Evolutionary conservation across 495 filamentous ascomycete genomes (phyloP), one percentile per base, ranked within the genome.

Genomic region (Penicilliopsis zonata): DNA sequence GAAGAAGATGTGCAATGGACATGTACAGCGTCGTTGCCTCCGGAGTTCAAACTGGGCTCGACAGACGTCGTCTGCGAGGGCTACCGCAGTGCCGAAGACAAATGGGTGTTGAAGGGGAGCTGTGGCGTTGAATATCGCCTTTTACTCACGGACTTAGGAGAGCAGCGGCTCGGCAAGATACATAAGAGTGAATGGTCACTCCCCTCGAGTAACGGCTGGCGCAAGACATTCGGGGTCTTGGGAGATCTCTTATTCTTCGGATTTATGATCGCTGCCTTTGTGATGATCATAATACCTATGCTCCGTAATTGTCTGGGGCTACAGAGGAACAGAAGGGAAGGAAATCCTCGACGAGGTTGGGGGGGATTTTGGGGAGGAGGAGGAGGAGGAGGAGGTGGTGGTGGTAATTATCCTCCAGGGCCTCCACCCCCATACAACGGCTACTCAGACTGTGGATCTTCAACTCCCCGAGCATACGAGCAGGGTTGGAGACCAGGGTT

Each of bases 51-150:
- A 49, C 71, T 96, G 9, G 90, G 86, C 21, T 61, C 69, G 16
- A 95, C 90, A 2, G 88, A 98, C 34, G 90, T 98, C 8, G 63
- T 84, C 3, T 98, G 90, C 52, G 90, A 98, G 47, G 90, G 90
- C 6, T 96, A 94, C 54, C 63, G 70, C 12, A 57, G 50, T 8
- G 55, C 80, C 0, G 72, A 85, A 13, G 90, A 98, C 48, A 68
- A 70, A 0, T 90, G 85, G 57, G 69, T 96, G 3, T 60, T 98
- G 12, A 83, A 83, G 39, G 88, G 90, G 3, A 84, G 74, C 46
- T 98, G 90, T 56, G 90, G 85, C 2, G 88, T 94, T 8, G 87
- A 98, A 52, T 98, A 96, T 52, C 65, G 82, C 3, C 49, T 98
- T 5, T 43, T 80, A 1, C 57, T 98, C 20, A 98, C 87, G 3